Conservation (phyloP, 768 basidiomycete genomes). For the Tricholoma saponaceum region DNA sequence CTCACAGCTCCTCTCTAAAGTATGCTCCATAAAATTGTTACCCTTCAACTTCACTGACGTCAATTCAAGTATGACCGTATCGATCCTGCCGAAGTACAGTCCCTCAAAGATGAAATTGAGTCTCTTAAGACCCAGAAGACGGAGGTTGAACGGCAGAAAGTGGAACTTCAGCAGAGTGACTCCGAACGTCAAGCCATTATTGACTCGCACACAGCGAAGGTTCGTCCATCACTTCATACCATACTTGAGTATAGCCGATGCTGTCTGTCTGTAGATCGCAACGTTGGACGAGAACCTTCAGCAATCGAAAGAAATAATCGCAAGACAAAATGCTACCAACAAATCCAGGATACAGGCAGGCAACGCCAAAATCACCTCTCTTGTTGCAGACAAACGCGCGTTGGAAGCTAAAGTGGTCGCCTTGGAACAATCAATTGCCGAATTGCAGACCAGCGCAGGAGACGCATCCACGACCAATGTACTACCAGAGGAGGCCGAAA, state of each 20-base stretch:
- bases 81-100: conserved; percentile 81
- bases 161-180: conserved; percentile 14
- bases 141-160: conserved; percentile 25
- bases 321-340: conserved; percentile 26
- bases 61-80: conserved; percentile 73
- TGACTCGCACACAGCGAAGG: conserved; percentile 25
- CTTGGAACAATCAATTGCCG: conserved; percentile 32
- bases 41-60: neutral
- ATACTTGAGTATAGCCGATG: neutral
- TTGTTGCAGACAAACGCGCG: conserved; percentile 33
- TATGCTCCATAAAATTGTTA: conserved; percentile 19
- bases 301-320: conserved; percentile 27
- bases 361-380: conserved; percentile 30
- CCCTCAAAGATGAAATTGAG: conserved; percentile 70
- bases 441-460: conserved; percentile 24
- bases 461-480: conserved; percentile 12
- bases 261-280: conserved; percentile 29
- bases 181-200: conserved; percentile 27
- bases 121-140: conserved; percentile 39
- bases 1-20: conserved; percentile 76
- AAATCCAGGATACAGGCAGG: conserved; percentile 30
- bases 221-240: conserved; percentile 13
- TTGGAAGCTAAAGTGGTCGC: conserved; percentile 34
- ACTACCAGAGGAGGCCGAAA: conserved; percentile 20
- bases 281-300: conserved; percentile 40